Conservation (phyloP, 176 grass and related monocot species). For the Cocos nucifera region DNA sequence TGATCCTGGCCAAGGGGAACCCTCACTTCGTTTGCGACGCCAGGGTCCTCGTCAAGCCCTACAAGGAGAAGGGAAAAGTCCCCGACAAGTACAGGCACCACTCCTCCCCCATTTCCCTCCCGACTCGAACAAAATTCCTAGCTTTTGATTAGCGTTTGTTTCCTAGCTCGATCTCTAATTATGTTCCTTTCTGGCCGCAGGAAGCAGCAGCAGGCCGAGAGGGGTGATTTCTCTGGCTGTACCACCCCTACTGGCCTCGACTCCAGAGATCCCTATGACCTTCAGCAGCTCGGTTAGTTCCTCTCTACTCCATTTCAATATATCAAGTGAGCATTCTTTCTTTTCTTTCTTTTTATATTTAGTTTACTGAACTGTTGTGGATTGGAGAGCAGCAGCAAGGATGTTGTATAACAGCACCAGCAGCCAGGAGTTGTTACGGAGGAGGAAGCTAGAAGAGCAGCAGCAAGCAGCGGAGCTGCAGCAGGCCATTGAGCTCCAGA, state of each 20-base stretch:
- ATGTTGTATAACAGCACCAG: conserved; percentile 61
- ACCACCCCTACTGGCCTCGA: conserved; percentile 46
- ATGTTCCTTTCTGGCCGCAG: conserved; percentile 24
- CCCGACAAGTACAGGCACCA: conserved; percentile 79
- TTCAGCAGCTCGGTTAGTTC: conserved; percentile 64
- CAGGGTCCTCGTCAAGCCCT: conserved; percentile 80
- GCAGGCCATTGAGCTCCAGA: conserved; percentile 72
- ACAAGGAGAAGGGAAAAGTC: conserved; percentile 98
- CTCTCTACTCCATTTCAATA: too few relatives aligned
- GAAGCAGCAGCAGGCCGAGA: conserved; percentile 45
- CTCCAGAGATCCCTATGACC: conserved; percentile 57
- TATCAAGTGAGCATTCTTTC: too few relatives aligned
- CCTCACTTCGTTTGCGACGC: conserved; percentile 95
- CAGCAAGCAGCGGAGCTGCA: conserved; percentile 71
- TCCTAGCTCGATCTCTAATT: neutral
- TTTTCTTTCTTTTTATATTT: conserved; percentile 1
- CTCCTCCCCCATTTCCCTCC: conserved; percentile 3
- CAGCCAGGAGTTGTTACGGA: conserved; percentile 39
- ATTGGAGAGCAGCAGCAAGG: conserved; percentile 42
- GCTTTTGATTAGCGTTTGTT: neutral
- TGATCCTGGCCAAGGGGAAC: conserved; percentile 90
- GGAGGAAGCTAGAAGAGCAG: conserved; percentile 74
- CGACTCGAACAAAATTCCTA: neutral
- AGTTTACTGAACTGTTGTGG: neutral
- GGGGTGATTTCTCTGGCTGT: conserved; percentile 61